Base-by-base conservation (phyloP, 352 stramenopile genomes). In the Phytophthora constricta region DNA sequence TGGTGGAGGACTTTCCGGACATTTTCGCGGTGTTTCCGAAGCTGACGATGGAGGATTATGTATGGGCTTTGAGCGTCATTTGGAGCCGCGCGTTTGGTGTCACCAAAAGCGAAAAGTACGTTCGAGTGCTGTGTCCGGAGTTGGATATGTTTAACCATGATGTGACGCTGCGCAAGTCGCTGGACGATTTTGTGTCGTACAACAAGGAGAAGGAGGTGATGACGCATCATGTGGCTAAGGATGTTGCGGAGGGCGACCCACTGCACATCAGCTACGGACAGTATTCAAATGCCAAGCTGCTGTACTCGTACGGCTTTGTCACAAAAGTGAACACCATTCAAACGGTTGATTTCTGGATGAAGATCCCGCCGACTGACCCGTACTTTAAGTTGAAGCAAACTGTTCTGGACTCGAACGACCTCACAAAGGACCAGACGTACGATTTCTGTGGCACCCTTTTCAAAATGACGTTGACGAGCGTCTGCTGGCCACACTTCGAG, bases 101-200 rank as follows among this genome's bases (percentile, higher is more conserved):
- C 23, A 80, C 55, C 19, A 82, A 68, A 43, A 65, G 62, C 2
- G 58, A 50, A 19, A 69, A 70, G 27, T 87, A 87, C 45, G 33
- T 90, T 3, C 82, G 75, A 33, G 74, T 88, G 20, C 63, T 93
- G 59, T 89, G 82, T 53, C 86, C 86, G 0, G 76, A 74, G 4
- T 77, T 93, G 74, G 84, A 93, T 69, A 90, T 90, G 73, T 90
- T 89, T 57, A 93, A 93, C 59, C 86, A 93, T 57, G 73, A 91
- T 42, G 77, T 81, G 58, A 63, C 23, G 26, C 52, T 89, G 51
- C 47, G 45, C 25, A 76, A 72, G 34, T 58, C 70, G 14, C 51
- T 89, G 48, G 80, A 89, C 41, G 80, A 91, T 48, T 87, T 84
- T 50, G 63, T 91, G 45, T 71, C 72, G 27, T 87, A 74, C 48